Percentiles rank a stretch among this genome's conserved stretches.
Evolutionary conservation across 495 filamentous ascomycete genomes (phyloP).

Genomic region (Thermothielavioides terrestris): DNA sequence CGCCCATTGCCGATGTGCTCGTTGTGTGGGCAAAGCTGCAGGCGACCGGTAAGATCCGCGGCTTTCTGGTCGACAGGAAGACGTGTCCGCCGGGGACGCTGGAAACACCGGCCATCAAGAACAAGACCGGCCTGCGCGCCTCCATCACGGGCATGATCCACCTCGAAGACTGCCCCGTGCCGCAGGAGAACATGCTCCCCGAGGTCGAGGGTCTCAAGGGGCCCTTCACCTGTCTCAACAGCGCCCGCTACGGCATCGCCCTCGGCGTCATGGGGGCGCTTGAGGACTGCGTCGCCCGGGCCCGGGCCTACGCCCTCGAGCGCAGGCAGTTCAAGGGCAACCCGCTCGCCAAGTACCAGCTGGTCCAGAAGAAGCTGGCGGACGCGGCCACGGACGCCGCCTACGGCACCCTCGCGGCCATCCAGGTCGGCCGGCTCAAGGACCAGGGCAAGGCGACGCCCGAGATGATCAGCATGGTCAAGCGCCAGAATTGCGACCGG

Average conservation of each 20-base stretch:
- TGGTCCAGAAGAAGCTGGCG: conserved; percentile 96
- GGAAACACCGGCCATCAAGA: conserved; percentile 86
- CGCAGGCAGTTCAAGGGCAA: conserved; percentile 95
- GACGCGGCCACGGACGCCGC: conserved; percentile 87
- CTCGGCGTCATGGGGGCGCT: conserved; percentile 89
- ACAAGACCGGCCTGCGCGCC: conserved; percentile 89
- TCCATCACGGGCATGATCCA: conserved; percentile 98
- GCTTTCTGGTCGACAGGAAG: conserved; percentile 77
- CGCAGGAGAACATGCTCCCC: conserved; percentile 88
- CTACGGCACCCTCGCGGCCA: conserved; percentile 75
- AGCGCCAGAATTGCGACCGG: conserved; percentile 94
- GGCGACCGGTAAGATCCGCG: conserved; percentile 86
- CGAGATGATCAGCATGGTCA: conserved; percentile 98
- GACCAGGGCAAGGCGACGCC: conserved; percentile 79
- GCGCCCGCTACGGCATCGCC: conserved; percentile 84
- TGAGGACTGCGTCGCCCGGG: conserved; percentile 76
- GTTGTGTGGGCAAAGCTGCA: conserved; percentile 93
- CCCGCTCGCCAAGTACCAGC: conserved; percentile 90
- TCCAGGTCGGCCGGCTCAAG: conserved; percentile 88
- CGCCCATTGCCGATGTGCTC: conserved; percentile 83
- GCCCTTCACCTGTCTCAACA: conserved; percentile 91
- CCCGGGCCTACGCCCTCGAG: conserved; percentile 80
- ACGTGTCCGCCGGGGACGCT: conserved; percentile 78
- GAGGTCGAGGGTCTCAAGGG: conserved; percentile 79
- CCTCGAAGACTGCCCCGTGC: conserved; percentile 79